Evolutionary conservation across 768 basidiomycete genomes (phyloP), one percentile per base, ranked within the genome.

Genomic region (Boletus rex-veris): DNA sequence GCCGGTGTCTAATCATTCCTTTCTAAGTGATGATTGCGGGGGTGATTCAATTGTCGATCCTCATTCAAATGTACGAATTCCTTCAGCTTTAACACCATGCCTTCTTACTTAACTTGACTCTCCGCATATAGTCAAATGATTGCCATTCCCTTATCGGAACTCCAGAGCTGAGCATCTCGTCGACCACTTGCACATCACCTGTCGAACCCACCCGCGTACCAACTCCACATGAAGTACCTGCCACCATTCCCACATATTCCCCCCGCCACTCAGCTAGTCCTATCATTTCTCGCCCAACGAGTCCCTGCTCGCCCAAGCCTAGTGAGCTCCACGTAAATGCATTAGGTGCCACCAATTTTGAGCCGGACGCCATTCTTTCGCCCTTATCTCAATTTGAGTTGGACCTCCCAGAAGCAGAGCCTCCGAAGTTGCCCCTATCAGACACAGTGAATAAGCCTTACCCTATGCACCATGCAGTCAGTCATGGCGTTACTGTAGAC

Each of bases 1-100:
- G 0, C 78, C 77, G 12, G 68, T 75, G 56, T 73, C 75, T 21
- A 58, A 61, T 35, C 65, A 72, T 36, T 65, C 71, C 36, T 72
- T 75, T 26, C 67, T 74, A 24, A 58, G 68, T 65, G 57, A 64
- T 35, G 61, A 61, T 14, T 46, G 21, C 4, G 56, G 58, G 24
- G 57, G 55, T 36, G 49, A 56, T 49, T 44, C 50, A 15, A 16
- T 40, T 26, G 30, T 41, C 21, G 52, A 66, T 55, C 52, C 54
- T 41, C 40, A 4, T 14, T 50, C 71, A 65, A 62, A 64, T 72
- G 78, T 58, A 67, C 66, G 54, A 40, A 39, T 36, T 38, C 59
- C 36, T 65, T 62, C 8, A 55, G 49, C 45, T 55, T 50, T 53
- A 21, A 53, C 26, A 15, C 16, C 18, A 7, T 18, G 5, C 31